These are phyloP conservation scores for Coriolopsis trogii DNA, from an alignment of 1,284 basidiomycete species.

Conservation along the genomic window DNA sequence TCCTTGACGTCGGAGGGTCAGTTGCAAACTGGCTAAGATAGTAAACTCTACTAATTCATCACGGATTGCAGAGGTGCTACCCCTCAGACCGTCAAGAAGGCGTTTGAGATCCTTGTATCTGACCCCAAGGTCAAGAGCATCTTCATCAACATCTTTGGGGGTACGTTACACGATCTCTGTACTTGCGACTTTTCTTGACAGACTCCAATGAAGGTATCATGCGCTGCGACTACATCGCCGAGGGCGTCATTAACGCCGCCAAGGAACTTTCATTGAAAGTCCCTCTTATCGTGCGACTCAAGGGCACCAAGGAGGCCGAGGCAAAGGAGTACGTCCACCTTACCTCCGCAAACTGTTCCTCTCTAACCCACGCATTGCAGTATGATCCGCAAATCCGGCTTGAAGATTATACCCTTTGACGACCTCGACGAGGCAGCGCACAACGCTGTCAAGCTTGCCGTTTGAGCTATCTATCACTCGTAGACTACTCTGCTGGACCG, in stretches of 20 bases:
- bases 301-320: slow-evolving; percentile 96
- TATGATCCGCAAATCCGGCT: slow-evolving; percentile 89
- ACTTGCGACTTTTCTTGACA: not conserved
- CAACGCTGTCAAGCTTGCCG: slow-evolving; percentile 78
- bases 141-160: slow-evolving; percentile 97
- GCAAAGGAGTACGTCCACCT: slow-evolving; percentile 80
- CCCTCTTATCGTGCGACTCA: slow-evolving; percentile 92
- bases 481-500: slow-evolving; percentile 22
- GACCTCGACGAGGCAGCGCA: slow-evolving; percentile 85
- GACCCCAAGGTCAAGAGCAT: slow-evolving; percentile 97
- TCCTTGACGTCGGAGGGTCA: slow-evolving; percentile 96
- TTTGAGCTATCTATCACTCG: slow-evolving; percentile 9
- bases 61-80: slow-evolving; percentile 79
- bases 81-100: slow-evolving; percentile 98
- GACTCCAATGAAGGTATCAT: slow-evolving; percentile 75
- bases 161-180: slow-evolving; percentile 34
- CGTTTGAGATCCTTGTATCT: slow-evolving; percentile 92
- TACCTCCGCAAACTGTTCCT: not conserved
- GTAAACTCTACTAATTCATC: slow-evolving; percentile 1
- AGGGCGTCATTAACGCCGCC: slow-evolving; percentile 98
- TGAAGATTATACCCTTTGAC: slow-evolving; percentile 93
- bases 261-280: slow-evolving; percentile 87
- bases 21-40: slow-evolving; percentile 27
- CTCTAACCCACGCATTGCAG: slow-evolving; percentile 42
- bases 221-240: slow-evolving; percentile 97